Base-by-base conservation (phyloP, 2,329 filamentous ascomycete species). In the Exophiala alcalophila region DNA sequence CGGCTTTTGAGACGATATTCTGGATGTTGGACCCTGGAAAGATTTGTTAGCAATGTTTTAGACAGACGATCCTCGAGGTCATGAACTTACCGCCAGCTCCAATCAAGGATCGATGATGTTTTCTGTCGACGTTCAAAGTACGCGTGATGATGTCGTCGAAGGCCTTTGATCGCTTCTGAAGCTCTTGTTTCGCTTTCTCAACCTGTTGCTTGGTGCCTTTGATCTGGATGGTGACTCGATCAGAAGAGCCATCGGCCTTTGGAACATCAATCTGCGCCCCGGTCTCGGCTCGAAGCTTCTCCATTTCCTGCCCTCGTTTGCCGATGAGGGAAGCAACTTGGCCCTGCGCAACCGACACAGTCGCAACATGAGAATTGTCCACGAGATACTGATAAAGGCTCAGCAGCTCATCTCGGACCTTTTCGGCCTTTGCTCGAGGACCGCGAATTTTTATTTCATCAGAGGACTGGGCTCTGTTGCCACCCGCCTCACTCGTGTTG, bases 321-420 rank as follows among this genome's bases (percentile, higher is more conserved):
- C 92, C 92, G 57, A 98, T 97, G 53, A 98, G 71, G 12, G 86
- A 91, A n/a, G 90, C 89, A 44, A 98, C 75, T 65, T 97, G 90
- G 67, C 82, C 90, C 66, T 92, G 88, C 54, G 94, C 85, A 23
- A 98, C 87, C 9, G 84, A 81, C 10, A 98, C 81, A 9, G 80
- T 84, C 11, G 83, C 86, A 15, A 78, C 83, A 64, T 85, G 77
- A 0, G 88, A 92, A 63, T 90, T 90, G 61, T 97, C 91, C 64
- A 87, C 82, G 31, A 91, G 78, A 66, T 90, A 98, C 65, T 95
- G 87, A 59, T 92, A 76, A 35, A 97, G 75, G 49, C 83, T 90
- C 52, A 91, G 78, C 19, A 98, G 82, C 70, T 98, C 92, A 39
- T 95, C 89, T 36, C 90, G 83, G 39, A 91, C 90, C 58, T 87